These are phyloP conservation scores for Hortiboletus flavorubellus DNA, from an alignment of 768 basidiomycete species.

Conservation along the genomic window DNA sequence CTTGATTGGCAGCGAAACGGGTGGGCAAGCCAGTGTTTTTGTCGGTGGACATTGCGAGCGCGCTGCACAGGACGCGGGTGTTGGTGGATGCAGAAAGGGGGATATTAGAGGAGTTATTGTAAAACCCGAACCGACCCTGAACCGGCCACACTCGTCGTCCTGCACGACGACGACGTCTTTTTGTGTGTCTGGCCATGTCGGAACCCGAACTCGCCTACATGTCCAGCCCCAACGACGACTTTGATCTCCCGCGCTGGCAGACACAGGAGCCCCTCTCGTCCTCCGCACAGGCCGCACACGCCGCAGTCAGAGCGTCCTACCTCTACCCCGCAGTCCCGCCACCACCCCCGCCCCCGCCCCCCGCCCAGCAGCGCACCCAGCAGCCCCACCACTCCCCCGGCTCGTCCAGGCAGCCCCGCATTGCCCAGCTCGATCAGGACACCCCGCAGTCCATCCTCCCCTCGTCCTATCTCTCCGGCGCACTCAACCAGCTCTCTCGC, in stretches of 20 bases:
- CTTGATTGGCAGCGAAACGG: slow-evolving; percentile 48
- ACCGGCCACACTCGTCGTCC: slow-evolving; percentile 1
- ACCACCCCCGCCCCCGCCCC: slow-evolving; percentile 45
- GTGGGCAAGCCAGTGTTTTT: slow-evolving; percentile 69
- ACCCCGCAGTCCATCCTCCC: slow-evolving; percentile 36
- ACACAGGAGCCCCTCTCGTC: slow-evolving; percentile 52
- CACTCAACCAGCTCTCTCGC: slow-evolving; percentile 55
- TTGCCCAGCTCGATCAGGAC: slow-evolving; percentile 68
- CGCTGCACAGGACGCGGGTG: slow-evolving; percentile 48
- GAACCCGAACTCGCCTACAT: slow-evolving; percentile 75
- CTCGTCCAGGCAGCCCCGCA: slow-evolving; percentile 54
- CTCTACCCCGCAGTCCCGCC: slow-evolving; percentile 40
- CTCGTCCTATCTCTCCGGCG: slow-evolving; percentile 47
- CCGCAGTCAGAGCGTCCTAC: slow-evolving; percentile 49
- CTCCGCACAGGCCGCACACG: slow-evolving; percentile 57
- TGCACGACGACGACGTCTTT: too few species aligned
- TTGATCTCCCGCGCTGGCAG: slow-evolving; percentile 64
- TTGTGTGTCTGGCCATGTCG: slow-evolving; percentile 43
- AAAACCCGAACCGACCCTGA: slow-evolving; percentile 30
- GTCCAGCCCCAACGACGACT: slow-evolving; percentile 75
- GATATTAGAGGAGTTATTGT: slow-evolving; percentile 39
- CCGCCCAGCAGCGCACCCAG: slow-evolving; percentile 45
- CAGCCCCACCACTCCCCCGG: slow-evolving; percentile 30
- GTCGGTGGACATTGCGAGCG: slow-evolving; percentile 57
- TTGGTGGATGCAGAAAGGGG: slow-evolving; percentile 59